Evolutionary conservation across 306 rosid genomes (phyloP).

Genomic region (Rubus parviflorus): DNA sequence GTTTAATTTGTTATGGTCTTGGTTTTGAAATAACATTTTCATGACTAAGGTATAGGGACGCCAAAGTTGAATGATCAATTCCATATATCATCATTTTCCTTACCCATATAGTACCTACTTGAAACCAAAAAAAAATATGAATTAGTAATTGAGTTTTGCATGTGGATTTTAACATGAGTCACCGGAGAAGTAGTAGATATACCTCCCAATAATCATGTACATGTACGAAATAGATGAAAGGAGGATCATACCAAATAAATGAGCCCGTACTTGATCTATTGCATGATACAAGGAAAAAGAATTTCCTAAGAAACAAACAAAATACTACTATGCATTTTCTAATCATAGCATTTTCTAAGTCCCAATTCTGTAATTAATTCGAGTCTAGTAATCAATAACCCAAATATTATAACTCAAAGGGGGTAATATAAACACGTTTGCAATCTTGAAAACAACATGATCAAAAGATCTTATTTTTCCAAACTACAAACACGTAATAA

Average conservation of each 20-base stretch:
- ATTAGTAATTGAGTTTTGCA: neutral
- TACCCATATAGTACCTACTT: neutral
- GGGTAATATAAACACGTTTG: too few species aligned
- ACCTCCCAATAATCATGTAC: slow-evolving; percentile 24
- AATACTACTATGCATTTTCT: neutral
- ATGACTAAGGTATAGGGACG: neutral
- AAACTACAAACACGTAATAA: too few species aligned
- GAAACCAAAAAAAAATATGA: neutral
- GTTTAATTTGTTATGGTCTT: neutral
- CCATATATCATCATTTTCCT: neutral
- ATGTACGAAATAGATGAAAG: neutral
- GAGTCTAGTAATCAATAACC: neutral
- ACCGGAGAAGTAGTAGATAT: slow-evolving; percentile 13
- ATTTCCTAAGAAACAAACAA: too few species aligned
- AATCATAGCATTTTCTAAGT: neutral
- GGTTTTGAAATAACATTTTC: neutral
- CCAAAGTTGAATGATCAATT: neutral
- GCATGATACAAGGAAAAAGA: neutral
- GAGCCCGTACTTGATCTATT: neutral
- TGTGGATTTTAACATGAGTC: slow-evolving; percentile 5
- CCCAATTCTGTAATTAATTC: neutral
- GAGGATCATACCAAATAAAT: neutral
- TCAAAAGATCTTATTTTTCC: too few species aligned
- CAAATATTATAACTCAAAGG: too few species aligned
- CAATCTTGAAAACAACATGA: too few species aligned